Percentiles rank a stretch among this genome's conserved stretches.
Conservation (phyloP, 2,329 filamentous ascomycete species). For the Penicillium occitanis region DNA sequence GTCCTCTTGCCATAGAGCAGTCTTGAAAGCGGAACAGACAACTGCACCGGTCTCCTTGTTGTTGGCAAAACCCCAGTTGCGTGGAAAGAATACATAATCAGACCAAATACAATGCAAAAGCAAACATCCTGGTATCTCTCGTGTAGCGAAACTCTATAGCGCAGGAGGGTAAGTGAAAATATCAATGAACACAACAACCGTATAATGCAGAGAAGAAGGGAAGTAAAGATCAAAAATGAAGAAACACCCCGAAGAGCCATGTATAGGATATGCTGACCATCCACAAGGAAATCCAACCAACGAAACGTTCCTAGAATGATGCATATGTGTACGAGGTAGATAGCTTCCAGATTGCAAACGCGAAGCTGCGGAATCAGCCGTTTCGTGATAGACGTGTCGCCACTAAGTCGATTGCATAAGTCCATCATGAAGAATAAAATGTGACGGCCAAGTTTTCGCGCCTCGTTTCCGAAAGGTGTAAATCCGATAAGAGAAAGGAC, state of each 20-base stretch:
- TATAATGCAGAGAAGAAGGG: slow-evolving; percentile 27
- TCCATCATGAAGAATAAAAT: not conserved
- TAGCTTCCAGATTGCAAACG: slow-evolving; percentile 9
- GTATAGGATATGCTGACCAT: slow-evolving; percentile 35
- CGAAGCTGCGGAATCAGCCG: not conserved
- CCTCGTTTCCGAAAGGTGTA: not conserved
- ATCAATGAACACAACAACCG: slow-evolving; percentile 25
- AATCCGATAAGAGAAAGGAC: slow-evolving; percentile 14
- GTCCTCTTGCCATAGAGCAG: not conserved
- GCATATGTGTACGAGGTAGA: slow-evolving; percentile 16
- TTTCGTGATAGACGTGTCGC: not conserved
- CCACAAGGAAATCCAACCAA: slow-evolving; percentile 33
- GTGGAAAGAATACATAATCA: slow-evolving; percentile 13
- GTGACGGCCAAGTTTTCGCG: not conserved
- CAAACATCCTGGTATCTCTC: slow-evolving; percentile 42
- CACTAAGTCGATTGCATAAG: not conserved
- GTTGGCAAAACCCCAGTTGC: not conserved
- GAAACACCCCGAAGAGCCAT: slow-evolving; percentile 13
- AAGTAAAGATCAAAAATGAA: slow-evolving; percentile 6
- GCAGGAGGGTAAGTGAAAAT: slow-evolving; percentile 31
- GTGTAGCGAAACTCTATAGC: slow-evolving; percentile 41
- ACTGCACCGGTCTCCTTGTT: slow-evolving; percentile 19
- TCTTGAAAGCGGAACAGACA: not conserved
- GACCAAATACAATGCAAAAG: slow-evolving; percentile 32
- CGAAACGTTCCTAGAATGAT: slow-evolving; percentile 32